Evolutionary conservation across 208 protist genomes (phyloP), one percentile per base, ranked within the genome.

Genomic region (Hexamita inflata): DNA sequence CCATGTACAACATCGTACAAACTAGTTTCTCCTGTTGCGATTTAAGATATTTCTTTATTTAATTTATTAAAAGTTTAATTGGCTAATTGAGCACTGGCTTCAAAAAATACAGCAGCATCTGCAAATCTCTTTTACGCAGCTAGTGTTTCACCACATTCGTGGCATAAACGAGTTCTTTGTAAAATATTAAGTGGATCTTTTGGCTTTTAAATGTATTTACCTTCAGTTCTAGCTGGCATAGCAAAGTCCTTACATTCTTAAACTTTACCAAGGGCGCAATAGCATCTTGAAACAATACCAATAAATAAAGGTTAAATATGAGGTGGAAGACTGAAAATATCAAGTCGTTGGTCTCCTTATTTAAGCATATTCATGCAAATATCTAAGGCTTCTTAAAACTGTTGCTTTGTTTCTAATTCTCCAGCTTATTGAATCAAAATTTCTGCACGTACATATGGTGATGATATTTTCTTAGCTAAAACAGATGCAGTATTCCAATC

Each of bases 371-470:
- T 9, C 15, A 70, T 24, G 64, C 64, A 70, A 15, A 70, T 38
- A 24, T 70, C 64, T 42, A 45, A 4, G 2, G 34, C n/a, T 45
- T 70, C 64, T n/a, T n/a, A 45, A n/a, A 45, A 70, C 42, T 45
- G 35, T 45, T 49, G 2, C 64, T 45, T 70, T 15, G 9, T 70
- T 38, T 70, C 64, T 34, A 70, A 45, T n/a, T 70, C 64, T 32
- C 64, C 64, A 35, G 64, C 64, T 45, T 38, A n/a, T 32, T 70
- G n/a, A 32, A 49, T 70, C 35, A 70, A 70, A 38, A 70, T 70
- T 38, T 70, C 64, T 19, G 26, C 38, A 45, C 64, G 11, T 15
- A 70, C 64, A 40, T n/a, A n/a, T 32, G 38, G 26, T 15, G 64
- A 57, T 32, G 30, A 29, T 70, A 70, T 40, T 34, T 45, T 70